These are phyloP conservation scores for Jaapia argillacea DNA, from an alignment of 768 basidiomycete species.

Conservation along the genomic window DNA sequence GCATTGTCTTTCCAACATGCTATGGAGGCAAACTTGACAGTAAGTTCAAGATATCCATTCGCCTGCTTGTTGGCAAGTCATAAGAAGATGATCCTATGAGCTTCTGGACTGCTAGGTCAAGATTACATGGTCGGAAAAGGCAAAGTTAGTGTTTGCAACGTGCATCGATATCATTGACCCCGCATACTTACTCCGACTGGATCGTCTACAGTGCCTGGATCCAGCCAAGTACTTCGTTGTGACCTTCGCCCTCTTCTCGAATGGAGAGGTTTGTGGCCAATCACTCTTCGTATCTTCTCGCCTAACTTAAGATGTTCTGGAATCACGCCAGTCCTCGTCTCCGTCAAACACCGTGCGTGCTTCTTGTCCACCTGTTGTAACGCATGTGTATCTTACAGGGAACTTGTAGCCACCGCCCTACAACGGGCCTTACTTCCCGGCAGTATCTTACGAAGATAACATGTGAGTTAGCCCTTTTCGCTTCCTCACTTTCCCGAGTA, in stretches of 20 bases:
- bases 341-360: slow-evolving; percentile 17
- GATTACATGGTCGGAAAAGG: slow-evolving; percentile 36
- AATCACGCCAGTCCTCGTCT: slow-evolving; percentile 14
- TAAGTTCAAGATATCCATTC: slow-evolving; percentile 18
- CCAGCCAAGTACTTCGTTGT: slow-evolving; percentile 43
- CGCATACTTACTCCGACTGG: background rate
- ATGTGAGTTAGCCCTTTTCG: too few relatives aligned
- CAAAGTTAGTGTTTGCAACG: slow-evolving; percentile 27
- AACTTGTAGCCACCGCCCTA: slow-evolving; percentile 18
- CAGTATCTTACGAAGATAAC: slow-evolving; percentile 19
- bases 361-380: background rate
- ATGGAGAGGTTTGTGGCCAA: slow-evolving; percentile 37
- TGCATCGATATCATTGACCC: background rate
- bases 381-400: background rate
- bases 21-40: slow-evolving; percentile 45
- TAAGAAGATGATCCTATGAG: slow-evolving; percentile 3
- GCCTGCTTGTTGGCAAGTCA: background rate
- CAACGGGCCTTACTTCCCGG: slow-evolving; percentile 21
- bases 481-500: too few relatives aligned
- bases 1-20: slow-evolving; percentile 47
- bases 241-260: slow-evolving; percentile 46
- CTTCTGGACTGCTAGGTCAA: slow-evolving; percentile 26
- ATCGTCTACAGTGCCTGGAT: slow-evolving; percentile 30
- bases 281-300: background rate
- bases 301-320: background rate